phyloP scores from a whole-genome alignment of 257 asterid species.

The Capsicum pubescens region DNA sequence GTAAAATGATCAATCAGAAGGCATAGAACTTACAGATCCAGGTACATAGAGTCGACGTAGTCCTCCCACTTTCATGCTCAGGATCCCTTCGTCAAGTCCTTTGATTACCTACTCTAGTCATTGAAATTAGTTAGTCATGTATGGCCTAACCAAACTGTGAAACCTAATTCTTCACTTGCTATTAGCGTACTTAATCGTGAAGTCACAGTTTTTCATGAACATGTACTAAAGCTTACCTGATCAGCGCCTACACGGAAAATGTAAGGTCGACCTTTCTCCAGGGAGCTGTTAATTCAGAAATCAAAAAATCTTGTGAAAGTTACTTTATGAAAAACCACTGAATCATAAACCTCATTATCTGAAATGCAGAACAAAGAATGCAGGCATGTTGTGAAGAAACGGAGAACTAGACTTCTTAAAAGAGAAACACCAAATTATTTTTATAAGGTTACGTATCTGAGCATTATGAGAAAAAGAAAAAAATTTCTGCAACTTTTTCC shows the following conservation, averaged over 20 bases:
- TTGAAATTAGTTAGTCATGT: constrained; percentile 21
- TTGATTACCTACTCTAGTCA: constrained; percentile 67
- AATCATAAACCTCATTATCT: background rate
- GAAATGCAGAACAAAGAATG: background rate
- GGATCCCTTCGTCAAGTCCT: constrained; percentile 96
- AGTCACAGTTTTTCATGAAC: background rate
- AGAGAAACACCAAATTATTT: background rate
- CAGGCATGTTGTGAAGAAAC: background rate
- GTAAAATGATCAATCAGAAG: background rate
- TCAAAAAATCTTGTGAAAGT: constrained; percentile 25
- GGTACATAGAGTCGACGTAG: constrained; percentile 89
- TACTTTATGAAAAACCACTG: background rate
- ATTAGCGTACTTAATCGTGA: background rate
- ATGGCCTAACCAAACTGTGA: background rate
- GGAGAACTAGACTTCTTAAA: background rate
- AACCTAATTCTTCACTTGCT: background rate
- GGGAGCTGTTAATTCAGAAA: constrained; percentile 60
- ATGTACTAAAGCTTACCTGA: constrained; percentile 59
- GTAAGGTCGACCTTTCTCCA: constrained; percentile 85
- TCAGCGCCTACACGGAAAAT: constrained; percentile 93
- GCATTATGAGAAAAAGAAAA: background rate
- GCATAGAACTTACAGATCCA: constrained; percentile 71
- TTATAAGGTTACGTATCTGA: background rate
- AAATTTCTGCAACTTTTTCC: background rate
- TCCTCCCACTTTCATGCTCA: constrained; percentile 95